Evolutionary conservation across 1,139 yeast species (phyloP).

Genomic region (Blastobotrys arbuscula): DNA sequence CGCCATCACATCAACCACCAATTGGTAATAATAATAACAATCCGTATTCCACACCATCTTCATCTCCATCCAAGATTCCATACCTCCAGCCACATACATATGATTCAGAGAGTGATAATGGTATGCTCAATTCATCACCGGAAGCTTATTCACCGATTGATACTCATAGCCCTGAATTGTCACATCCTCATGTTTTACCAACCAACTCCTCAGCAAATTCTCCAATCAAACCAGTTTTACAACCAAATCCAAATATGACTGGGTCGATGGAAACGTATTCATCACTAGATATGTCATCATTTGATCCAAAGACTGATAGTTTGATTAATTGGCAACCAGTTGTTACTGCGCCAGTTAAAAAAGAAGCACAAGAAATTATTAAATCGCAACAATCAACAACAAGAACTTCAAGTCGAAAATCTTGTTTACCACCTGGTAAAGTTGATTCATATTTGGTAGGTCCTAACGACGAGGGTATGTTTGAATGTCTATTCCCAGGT

Average conservation of each 20-base stretch:
- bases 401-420: constrained; percentile 34
- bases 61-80: constrained; percentile 7
- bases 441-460: constrained; percentile 79
- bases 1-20: constrained; percentile 3
- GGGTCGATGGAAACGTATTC: constrained; percentile 21
- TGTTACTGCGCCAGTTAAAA: constrained; percentile 32
- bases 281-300: constrained; percentile 24
- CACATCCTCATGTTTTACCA: neutral
- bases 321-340: constrained; percentile 36
- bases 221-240: constrained; percentile 6
- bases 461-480: constrained; percentile 61
- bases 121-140: constrained; percentile 12
- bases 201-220: neutral
- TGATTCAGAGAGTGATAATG: constrained; percentile 11
- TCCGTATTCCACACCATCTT: constrained; percentile 7
- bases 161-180: constrained; percentile 9
- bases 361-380: constrained; percentile 31
- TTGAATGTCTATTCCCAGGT: constrained; percentile 66
- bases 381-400: constrained; percentile 27
- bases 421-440: constrained; percentile 85
- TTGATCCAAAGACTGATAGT: constrained; percentile 15
- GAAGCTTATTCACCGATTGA: constrained; percentile 11
- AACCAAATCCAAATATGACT: constrained; percentile 13
- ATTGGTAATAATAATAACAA: neutral
- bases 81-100: neutral